Conservation (phyloP, 208 protist species). For the Trypanosoma theileri region DNA sequence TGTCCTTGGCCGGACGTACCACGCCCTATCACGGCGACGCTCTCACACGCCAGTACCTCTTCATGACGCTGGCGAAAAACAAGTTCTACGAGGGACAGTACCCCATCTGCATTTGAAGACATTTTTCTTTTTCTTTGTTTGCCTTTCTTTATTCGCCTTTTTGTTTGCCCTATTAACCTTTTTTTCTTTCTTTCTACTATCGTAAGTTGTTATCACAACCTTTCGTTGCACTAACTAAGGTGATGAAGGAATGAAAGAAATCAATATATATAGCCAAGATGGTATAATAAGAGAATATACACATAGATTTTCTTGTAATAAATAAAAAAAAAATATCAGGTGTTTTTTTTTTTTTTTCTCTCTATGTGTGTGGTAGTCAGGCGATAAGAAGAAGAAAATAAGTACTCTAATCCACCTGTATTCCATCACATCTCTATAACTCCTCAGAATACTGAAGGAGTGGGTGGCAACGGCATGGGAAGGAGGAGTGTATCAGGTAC, state of each 20-base stretch:
- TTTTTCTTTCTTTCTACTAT: neutral
- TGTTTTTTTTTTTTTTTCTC: no score
- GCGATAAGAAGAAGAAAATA: conserved; percentile 7
- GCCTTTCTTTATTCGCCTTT: neutral
- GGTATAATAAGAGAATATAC: neutral
- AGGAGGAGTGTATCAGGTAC: conserved; percentile 43
- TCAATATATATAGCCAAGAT: neutral
- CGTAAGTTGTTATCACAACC: neutral
- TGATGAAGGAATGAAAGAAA: neutral
- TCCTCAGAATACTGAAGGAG: conserved; percentile 66
- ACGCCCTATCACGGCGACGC: conserved; percentile 56
- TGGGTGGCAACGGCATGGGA: conserved; percentile 73
- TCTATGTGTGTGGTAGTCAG: no score
- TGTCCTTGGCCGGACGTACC: conserved; percentile 38
- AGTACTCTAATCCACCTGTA: conserved; percentile 5
- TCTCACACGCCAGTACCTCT: conserved; percentile 74
- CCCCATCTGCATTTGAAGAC: conserved; percentile 35
- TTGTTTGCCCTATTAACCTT: neutral
- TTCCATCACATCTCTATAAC: conserved; percentile 25
- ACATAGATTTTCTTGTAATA: neutral
- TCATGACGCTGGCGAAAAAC: conserved; percentile 75
- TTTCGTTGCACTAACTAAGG: neutral
- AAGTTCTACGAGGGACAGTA: conserved; percentile 52
- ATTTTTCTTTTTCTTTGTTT: conserved; percentile 2
- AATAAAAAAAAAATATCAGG: conserved; percentile 10